Evolutionary conservation across 2,329 filamentous ascomycete genomes (phyloP).

Genomic region (Nectriaceae sp.): DNA sequence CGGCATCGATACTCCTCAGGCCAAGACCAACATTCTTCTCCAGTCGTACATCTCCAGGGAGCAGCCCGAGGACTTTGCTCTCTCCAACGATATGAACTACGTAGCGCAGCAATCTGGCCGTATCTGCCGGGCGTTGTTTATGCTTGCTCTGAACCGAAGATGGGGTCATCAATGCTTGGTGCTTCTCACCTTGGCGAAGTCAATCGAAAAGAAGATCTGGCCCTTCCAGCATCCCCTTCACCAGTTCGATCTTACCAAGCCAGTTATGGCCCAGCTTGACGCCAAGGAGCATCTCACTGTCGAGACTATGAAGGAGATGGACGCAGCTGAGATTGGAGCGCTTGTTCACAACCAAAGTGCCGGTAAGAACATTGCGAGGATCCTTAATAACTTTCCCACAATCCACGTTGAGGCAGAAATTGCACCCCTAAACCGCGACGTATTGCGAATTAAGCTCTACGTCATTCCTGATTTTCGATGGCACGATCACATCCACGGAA

Average conservation of each 20-base stretch:
- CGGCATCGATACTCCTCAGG: constrained; percentile 70
- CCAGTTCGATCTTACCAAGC: constrained; percentile 87
- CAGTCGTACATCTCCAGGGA: constrained; percentile 92
- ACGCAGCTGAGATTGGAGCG: constrained; percentile 82
- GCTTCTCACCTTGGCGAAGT: constrained; percentile 88
- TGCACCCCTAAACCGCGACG: constrained; percentile 90
- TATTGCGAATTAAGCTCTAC: constrained; percentile 84
- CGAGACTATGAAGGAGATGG: constrained; percentile 89
- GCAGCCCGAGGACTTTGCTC: constrained; percentile 88
- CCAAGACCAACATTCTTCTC: constrained; percentile 93
- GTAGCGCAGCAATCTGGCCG: constrained; percentile 93
- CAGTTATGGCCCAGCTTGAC: constrained; percentile 82
- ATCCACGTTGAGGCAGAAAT: constrained; percentile 91
- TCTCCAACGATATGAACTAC: constrained; percentile 90
- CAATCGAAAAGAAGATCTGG: constrained; percentile 96
- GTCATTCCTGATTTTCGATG: constrained; percentile 89
- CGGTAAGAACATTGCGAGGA: constrained; percentile 76
- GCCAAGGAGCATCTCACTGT: constrained; percentile 76
- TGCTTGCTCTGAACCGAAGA: constrained; percentile 92
- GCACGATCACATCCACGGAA: constrained; percentile 93
- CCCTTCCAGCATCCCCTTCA: constrained; percentile 91
- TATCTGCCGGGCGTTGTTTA: constrained; percentile 93
- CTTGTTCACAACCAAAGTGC: constrained; percentile 90
- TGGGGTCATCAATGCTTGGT: constrained; percentile 97
- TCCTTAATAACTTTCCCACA: constrained; percentile 91